Evolutionary conservation across 495 filamentous ascomycete genomes (phyloP), one percentile per base, ranked within the genome.

Genomic region (Neurospora cerealis): DNA sequence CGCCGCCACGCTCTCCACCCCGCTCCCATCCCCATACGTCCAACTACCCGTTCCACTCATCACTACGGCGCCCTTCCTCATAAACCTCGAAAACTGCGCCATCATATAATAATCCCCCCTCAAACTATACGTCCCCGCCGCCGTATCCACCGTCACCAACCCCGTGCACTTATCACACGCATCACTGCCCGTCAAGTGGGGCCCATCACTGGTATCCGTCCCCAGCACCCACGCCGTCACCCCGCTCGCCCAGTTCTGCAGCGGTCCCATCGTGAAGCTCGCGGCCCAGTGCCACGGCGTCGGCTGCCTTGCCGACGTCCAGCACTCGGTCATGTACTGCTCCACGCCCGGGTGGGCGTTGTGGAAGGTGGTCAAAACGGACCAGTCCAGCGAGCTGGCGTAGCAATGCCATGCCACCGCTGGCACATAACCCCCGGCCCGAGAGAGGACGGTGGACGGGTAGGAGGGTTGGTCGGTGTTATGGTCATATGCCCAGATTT

Each of bases 311-410:
- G 83, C 80, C 0, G 83, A 81, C 2, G 84, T 88, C 85, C 87
- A 88, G 76, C 88, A 89, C 78, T 89, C 87, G 19, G 87, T 88
- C 88, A 89, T 89, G 77, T 87, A 88, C 78, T 89, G 87, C 9
- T 80, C 80, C 5, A 82, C 80, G 37, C 72, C 71, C 0, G 86
- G 85, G 75, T 86, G 86, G 0, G 74, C 75, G 71, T 84, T 77
- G 72, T 87, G 83, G 74, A 89, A 88, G 38, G 81, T 72, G 21
- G 80, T 85, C 44, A 89, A 76, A 7, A 87, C 86, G 10, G 79
- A 80, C 86, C 87, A 89, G 77, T 88, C 79, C 5, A 84, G 75
- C 36, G 79, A 75, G 41, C 74, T 77, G 15, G 84, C 84, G 74
- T 89, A 89, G 78, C 88, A 89, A 73, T 89, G 88, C 88, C 87